phyloP scores from a whole-genome alignment of 805 yeast genomes.

The Hanseniaspora taiwanica region DNA sequence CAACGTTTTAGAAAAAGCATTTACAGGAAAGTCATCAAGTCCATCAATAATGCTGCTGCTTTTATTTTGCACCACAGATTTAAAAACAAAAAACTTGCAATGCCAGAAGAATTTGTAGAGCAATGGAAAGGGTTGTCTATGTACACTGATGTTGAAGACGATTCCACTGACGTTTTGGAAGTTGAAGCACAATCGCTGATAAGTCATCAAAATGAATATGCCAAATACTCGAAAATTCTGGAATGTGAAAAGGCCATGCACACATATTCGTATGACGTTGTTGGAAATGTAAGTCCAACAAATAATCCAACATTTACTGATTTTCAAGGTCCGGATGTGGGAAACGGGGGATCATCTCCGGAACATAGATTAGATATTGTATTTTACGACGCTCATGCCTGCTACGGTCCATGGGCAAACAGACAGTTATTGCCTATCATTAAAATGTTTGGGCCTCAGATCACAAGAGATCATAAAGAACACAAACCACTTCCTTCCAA shows the following conservation, averaged over 20 bases:
- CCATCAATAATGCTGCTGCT: conserved; percentile 22
- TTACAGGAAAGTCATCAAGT: conserved; percentile 12
- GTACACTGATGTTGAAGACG: conserved; percentile 30
- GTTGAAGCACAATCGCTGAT: conserved; percentile 17
- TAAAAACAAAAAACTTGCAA: background rate
- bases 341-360: conserved; percentile 47
- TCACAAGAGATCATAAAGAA: conserved; percentile 43
- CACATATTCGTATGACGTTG: conserved; percentile 54
- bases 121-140: conserved; percentile 72
- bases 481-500: conserved; percentile 34
- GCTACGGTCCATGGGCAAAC: conserved; percentile 95
- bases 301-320: conserved; percentile 19
- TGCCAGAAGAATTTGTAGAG: background rate
- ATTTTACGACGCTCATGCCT: conserved; percentile 47
- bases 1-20: conserved; percentile 11
- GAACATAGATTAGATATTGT: conserved; percentile 47
- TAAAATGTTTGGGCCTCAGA: conserved; percentile 50
- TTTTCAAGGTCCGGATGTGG: conserved; percentile 39
- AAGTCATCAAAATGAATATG: conserved; percentile 56
- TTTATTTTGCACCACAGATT: conserved; percentile 23
- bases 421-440: conserved; percentile 62
- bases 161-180: conserved; percentile 21
- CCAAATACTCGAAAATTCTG: conserved; percentile 56
- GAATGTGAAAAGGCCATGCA: conserved; percentile 45
- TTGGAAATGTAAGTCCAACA: conserved; percentile 45